These are phyloP conservation scores for Echinochloa phyllopogon DNA, from an alignment of 176 grass and related monocot species.

Conservation along the genomic window DNA sequence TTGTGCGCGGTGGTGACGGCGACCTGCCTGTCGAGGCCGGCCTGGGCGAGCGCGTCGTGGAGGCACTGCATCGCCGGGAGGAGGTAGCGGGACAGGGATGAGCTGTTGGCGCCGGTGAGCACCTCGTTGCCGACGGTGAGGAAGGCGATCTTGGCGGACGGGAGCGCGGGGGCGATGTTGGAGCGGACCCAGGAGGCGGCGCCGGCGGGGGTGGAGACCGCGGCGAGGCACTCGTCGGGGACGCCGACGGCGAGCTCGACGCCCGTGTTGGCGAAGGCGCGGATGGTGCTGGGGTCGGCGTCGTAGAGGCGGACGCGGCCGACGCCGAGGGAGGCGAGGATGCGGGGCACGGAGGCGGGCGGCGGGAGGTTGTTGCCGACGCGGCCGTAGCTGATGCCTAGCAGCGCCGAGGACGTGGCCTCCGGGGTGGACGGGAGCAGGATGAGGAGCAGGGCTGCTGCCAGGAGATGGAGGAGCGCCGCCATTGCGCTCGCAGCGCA, in stretches of 20 bases:
- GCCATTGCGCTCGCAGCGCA: slow-evolving; percentile 27
- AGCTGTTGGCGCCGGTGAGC: slow-evolving; percentile 63
- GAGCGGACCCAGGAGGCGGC: slow-evolving; percentile 56
- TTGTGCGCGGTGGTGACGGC: slow-evolving; percentile 69
- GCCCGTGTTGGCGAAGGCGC: slow-evolving; percentile 83
- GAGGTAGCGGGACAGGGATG: slow-evolving; percentile 33
- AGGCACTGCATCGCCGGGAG: slow-evolving; percentile 82
- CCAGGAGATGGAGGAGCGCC: not conserved
- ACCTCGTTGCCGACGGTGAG: slow-evolving; percentile 83
- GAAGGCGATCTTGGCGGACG: slow-evolving; percentile 62
- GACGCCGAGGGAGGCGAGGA: slow-evolving; percentile 54
- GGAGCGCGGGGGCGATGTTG: slow-evolving; percentile 59
- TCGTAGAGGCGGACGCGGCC: slow-evolving; percentile 77
- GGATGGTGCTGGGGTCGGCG: slow-evolving; percentile 54
- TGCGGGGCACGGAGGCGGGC: slow-evolving; percentile 30
- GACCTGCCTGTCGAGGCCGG: slow-evolving; percentile 53
- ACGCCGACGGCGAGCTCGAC: slow-evolving; percentile 69
- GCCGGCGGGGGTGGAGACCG: slow-evolving; percentile 48
- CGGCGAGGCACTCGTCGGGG: slow-evolving; percentile 54
- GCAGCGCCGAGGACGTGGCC: slow-evolving; percentile 55
- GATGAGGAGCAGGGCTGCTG: slow-evolving; percentile 12
- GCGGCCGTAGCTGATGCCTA: slow-evolving; percentile 84
- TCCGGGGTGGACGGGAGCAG: slow-evolving; percentile 19
- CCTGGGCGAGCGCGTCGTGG: slow-evolving; percentile 56
- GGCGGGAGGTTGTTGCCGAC: slow-evolving; percentile 72